Evolutionary conservation across 306 rosid species (phyloP), one percentile per base, ranked within the genome.

Genomic region (Cucurbita moschata): DNA sequence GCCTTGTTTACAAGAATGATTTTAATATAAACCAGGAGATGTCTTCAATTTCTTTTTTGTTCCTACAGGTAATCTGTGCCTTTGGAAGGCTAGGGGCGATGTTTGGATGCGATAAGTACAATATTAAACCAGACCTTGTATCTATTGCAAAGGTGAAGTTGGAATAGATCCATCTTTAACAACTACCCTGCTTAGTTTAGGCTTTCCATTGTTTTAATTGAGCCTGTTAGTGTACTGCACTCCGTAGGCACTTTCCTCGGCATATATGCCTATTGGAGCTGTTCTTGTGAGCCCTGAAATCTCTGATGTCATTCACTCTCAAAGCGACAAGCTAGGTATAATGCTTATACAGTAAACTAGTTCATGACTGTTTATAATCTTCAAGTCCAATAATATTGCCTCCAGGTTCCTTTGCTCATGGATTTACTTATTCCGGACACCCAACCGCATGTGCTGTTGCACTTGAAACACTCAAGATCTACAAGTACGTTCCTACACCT

Each of bases 51-150:
- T 19, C 19, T 19, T 19, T 19, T 77, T 75, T 55, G 0, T 73
- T 13, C 4, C 54, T 65, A 59, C 15, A 94, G 99, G 99, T 94
- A 43, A 88, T 95, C 26, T 89, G 99, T 85, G 99, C 88, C 61
- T 95, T 95, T 77, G 99, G 97, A 85, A 89, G 97, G 80, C 91
- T 95, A 50, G 99, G 97, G 53, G 40, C 86, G 10, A 91, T 85
- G 99, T 95, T 64, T 76, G 99, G 99, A 62, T 88, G 85, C 77
- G 99, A 95, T 82, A 91, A 85, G 52, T 95, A 86, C 87, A 85
- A 85, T 79, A 91, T 91, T 55, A 95, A 89, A 79, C 99, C 99
- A 46, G 97, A 95, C 73, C 92, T 95, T 73, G 97, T 95, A 53
- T 85, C 99, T n/a, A 1, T 95, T 69, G 99, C 99, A 12, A 95